Evolutionary conservation across 78 protist genomes (phyloP).

Genomic region (Tieghemostelium lacteum): DNA sequence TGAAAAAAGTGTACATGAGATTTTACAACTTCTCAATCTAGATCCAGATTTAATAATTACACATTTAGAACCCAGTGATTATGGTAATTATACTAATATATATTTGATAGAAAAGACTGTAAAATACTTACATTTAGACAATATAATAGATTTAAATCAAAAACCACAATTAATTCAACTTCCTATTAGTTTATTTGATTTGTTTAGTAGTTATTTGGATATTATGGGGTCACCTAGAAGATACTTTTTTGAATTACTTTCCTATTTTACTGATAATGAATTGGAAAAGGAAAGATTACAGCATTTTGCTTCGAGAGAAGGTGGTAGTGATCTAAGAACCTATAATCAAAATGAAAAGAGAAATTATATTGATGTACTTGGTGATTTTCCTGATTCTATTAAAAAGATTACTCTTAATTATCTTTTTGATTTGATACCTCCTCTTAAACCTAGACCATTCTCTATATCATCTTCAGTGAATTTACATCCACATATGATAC

Average conservation of each 20-base stretch:
- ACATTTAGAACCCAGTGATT: slow-evolving; percentile 46
- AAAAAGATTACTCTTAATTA: slow-evolving; percentile 64
- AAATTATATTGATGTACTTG: slow-evolving; percentile 73
- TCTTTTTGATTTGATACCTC: slow-evolving; percentile 76
- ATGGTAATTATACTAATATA: background rate
- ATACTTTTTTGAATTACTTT: slow-evolving; percentile 79
- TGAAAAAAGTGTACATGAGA: slow-evolving; percentile 8
- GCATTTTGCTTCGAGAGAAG: slow-evolving; percentile 76
- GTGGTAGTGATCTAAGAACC: slow-evolving; percentile 70
- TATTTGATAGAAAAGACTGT: background rate
- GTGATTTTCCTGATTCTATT: slow-evolving; percentile 43
- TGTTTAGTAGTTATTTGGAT: slow-evolving; percentile 63
- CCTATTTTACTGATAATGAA: slow-evolving; percentile 31
- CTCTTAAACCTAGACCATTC: slow-evolving; percentile 80
- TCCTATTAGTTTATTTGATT: slow-evolving; percentile 44
- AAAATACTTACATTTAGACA: background rate
- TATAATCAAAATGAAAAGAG: slow-evolving; percentile 78
- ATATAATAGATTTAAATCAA: background rate
- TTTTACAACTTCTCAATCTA: slow-evolving; percentile 19
- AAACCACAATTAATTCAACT: slow-evolving; percentile 3
- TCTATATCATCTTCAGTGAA: slow-evolving; percentile 81
- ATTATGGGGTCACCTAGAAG: slow-evolving; percentile 77
- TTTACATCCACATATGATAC: slow-evolving; percentile 17
- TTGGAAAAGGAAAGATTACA: slow-evolving; percentile 74
- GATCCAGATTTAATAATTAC: slow-evolving; percentile 24